Percentiles rank a stretch among this genome's conserved stretches.
phyloP scores from a whole-genome alignment of 73 alveolate genomes.

The Stentor roeselii region DNA sequence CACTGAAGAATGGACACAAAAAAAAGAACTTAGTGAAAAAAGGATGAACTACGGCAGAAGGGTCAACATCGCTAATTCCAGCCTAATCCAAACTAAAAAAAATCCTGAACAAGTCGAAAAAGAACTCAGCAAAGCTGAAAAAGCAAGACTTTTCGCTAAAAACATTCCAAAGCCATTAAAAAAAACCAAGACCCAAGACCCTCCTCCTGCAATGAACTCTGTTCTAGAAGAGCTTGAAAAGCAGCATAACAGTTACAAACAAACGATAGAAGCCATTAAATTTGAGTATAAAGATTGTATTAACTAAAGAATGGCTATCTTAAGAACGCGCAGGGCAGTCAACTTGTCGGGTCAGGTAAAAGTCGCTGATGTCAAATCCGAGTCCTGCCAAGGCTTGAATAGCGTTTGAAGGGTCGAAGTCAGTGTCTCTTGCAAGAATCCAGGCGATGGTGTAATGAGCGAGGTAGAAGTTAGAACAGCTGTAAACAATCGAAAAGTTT shows the following conservation, averaged over 20 bases:
- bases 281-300: neutral
- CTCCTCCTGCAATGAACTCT: neutral
- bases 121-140: neutral
- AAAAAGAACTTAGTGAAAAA: constrained; percentile 31
- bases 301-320: too few relatives aligned
- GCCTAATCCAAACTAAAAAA: neutral
- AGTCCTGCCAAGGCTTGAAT: neutral
- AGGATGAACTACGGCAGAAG: neutral
- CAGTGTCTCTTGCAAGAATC: neutral
- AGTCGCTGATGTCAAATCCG: neutral
- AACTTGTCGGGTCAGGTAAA: neutral
- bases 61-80: neutral
- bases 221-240: constrained; percentile 18
- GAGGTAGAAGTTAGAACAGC: neutral
- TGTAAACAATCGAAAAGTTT: constrained; percentile 25
- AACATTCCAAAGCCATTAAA: neutral
- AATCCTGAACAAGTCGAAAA: neutral
- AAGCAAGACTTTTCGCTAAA: constrained; percentile 3
- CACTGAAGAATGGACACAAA: constrained; percentile 45
- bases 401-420: neutral
- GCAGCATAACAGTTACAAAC: constrained; percentile 1
- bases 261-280: neutral
- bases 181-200: neutral
- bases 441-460: neutral
- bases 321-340: constrained; percentile 7